Conservation (phyloP, 805 yeast species). For the Kodamaea restingae region DNA sequence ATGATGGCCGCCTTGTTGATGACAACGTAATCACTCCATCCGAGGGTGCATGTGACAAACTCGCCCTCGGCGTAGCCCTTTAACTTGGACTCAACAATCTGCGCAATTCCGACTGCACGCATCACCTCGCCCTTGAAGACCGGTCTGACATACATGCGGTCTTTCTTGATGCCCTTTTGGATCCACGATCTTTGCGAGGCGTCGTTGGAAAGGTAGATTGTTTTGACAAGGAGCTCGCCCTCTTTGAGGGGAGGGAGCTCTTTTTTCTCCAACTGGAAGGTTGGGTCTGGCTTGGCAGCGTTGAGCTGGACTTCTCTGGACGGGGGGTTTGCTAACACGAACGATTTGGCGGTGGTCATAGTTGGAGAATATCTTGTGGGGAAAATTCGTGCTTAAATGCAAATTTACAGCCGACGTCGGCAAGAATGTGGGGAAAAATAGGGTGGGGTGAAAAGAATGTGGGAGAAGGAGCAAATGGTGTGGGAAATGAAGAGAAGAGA, state of each 20-base stretch:
- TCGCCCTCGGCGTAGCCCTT: slow-evolving; percentile 42
- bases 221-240: slow-evolving; percentile 26
- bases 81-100: slow-evolving; percentile 46
- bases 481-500: too few relatives aligned
- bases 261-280: slow-evolving; percentile 24
- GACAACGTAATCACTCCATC: slow-evolving; percentile 49
- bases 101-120: slow-evolving; percentile 44
- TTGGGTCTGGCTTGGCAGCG: slow-evolving; percentile 22
- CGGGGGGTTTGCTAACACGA: slow-evolving; percentile 20
- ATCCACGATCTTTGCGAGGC: slow-evolving; percentile 38
- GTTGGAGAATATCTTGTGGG: not conserved
- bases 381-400: too few relatives aligned
- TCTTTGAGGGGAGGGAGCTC: slow-evolving; percentile 16
- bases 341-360: slow-evolving; percentile 8
- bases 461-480: too few relatives aligned
- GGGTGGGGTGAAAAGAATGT: too few relatives aligned
- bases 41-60: slow-evolving; percentile 32
- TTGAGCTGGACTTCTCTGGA: slow-evolving; percentile 15
- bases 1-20: slow-evolving; percentile 23
- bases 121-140: slow-evolving; percentile 44
- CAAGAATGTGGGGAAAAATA: too few relatives aligned
- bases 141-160: slow-evolving; percentile 34
- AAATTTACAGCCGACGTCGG: too few relatives aligned
- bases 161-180: slow-evolving; percentile 20
- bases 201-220: slow-evolving; percentile 31